Evolutionary conservation across 257 asterid genomes (phyloP).

Genomic region (Verbascum thapsus): DNA sequence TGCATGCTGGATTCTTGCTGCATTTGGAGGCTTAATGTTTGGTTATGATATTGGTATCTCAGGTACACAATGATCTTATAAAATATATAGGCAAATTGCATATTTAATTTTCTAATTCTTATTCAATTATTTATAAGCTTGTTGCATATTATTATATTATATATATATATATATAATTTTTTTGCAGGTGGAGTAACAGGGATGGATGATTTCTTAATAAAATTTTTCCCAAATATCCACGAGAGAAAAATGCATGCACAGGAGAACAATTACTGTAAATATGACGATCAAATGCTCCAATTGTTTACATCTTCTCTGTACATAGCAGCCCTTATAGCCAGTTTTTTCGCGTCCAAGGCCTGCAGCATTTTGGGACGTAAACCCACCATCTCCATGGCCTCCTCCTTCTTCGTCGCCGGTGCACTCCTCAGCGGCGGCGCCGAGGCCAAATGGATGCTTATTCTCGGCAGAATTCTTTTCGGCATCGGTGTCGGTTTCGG

Average conservation of each 20-base stretch:
- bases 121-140: too few species aligned
- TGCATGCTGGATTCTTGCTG: slow-evolving; percentile 55
- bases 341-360: slow-evolving; percentile 72
- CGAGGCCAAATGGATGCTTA: slow-evolving; percentile 40
- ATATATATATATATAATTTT: too few species aligned
- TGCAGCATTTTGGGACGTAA: slow-evolving; percentile 56
- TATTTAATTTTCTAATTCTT: too few species aligned
- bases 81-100: too few species aligned
- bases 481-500: slow-evolving; percentile 89
- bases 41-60: slow-evolving; percentile 61
- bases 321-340: slow-evolving; percentile 67
- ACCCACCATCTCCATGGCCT: slow-evolving; percentile 61
- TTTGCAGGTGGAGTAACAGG: slow-evolving; percentile 73
- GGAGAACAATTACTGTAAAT: slow-evolving; percentile 78
- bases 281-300: slow-evolving; percentile 73
- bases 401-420: slow-evolving; percentile 55
- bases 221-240: slow-evolving; percentile 59
- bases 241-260: slow-evolving; percentile 44
- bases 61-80: slow-evolving; percentile 27
- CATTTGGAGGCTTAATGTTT: slow-evolving; percentile 56
- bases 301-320: slow-evolving; percentile 84
- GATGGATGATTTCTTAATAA: slow-evolving; percentile 78
- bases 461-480: slow-evolving; percentile 65
- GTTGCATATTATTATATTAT: too few species aligned
- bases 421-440: slow-evolving; percentile 54